Conservation (phyloP, 2,329 filamentous ascomycete species). For the Fusarium bulbicola region DNA sequence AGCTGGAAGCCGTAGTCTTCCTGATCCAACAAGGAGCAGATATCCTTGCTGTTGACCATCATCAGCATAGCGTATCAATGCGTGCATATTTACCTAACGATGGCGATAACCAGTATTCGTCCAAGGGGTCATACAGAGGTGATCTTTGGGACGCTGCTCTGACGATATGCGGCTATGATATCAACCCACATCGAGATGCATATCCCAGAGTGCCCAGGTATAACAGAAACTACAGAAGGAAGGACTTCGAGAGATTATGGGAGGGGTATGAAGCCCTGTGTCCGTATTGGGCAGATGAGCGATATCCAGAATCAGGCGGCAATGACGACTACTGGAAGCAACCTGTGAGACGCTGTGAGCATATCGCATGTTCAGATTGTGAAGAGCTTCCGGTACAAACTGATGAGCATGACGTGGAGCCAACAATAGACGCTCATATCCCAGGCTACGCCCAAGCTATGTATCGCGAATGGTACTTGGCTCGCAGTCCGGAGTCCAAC, state of each 20-base stretch:
- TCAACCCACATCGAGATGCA: neutral
- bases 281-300: slow-evolving; percentile 19
- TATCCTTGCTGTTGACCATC: neutral
- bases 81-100: slow-evolving; percentile 2
- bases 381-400: neutral
- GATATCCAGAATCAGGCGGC: slow-evolving; percentile 1
- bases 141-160: slow-evolving; percentile 29
- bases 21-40: slow-evolving; percentile 1
- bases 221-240: slow-evolving; percentile 1
- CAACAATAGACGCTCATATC: neutral
- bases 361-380: slow-evolving; percentile 2
- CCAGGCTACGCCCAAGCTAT: neutral
- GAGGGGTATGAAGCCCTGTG: slow-evolving; percentile 1
- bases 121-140: slow-evolving; percentile 13
- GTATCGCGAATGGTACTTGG: neutral
- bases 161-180: slow-evolving; percentile 2
- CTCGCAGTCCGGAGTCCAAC: neutral
- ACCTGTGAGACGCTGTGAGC: neutral
- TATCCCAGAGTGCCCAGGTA: slow-evolving; percentile 13
- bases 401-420: too few species aligned
- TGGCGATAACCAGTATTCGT: slow-evolving; percentile 3
- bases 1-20: neutral
- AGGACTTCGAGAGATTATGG: slow-evolving; percentile 26
- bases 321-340: slow-evolving; percentile 7
- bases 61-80: neutral